phyloP scores from a whole-genome alignment of 108 stramenopile genomes.

The Nannochloropsis granulata region DNA sequence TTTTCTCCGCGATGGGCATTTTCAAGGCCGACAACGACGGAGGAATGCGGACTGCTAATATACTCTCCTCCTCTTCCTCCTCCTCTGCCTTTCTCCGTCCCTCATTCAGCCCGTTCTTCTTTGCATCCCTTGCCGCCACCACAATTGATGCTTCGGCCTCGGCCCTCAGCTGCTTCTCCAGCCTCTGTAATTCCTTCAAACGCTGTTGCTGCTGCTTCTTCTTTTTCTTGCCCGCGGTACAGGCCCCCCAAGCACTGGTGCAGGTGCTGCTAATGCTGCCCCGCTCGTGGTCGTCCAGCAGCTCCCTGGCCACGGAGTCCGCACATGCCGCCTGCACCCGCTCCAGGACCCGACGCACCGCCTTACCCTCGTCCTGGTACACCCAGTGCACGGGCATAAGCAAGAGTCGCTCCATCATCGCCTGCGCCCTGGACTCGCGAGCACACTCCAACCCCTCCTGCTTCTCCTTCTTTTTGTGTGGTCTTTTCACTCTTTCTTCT shows the following conservation, averaged over 20 bases:
- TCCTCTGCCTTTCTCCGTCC: not conserved
- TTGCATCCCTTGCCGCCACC: not conserved
- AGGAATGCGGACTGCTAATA: not conserved
- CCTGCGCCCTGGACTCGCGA: not conserved
- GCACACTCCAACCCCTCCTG: not conserved
- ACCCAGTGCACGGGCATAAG: not conserved
- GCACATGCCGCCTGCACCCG: conserved; percentile 1
- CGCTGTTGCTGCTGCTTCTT: not conserved
- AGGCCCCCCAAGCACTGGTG: not conserved
- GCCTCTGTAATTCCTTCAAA: not conserved
- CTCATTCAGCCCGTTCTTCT: not conserved
- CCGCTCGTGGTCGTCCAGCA: not conserved
- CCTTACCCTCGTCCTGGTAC: conserved; percentile 19
- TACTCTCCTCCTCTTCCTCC: not conserved
- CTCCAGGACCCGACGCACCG: conserved; percentile 3
- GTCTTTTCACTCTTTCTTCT: too few species aligned
- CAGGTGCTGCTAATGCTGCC: not conserved
- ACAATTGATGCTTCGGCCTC: not conserved
- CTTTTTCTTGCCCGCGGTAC: not conserved
- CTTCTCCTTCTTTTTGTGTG: not conserved
- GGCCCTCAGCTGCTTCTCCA: not conserved
- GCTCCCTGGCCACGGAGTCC: not conserved
- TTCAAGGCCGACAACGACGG: not conserved
- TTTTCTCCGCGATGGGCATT: not conserved
- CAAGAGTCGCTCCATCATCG: not conserved